Evolutionary conservation across 495 filamentous ascomycete genomes (phyloP).

Genomic region (Penicillium parvum): DNA sequence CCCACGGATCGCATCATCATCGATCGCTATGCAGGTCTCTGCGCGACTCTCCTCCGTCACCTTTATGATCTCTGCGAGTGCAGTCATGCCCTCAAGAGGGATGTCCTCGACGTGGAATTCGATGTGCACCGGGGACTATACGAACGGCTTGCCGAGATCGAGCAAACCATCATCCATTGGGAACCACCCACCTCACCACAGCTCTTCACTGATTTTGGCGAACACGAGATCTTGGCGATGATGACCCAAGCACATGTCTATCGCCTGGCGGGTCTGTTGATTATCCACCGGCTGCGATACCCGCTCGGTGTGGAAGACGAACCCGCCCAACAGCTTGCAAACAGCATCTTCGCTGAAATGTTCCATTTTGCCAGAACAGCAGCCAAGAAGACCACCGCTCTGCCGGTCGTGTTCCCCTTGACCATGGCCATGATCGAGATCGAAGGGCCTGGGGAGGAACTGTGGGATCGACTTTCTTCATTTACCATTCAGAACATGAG

Average conservation of each 20-base stretch:
- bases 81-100: constrained; percentile 19
- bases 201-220: constrained; percentile 15
- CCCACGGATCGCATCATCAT: constrained; percentile 22
- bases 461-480: constrained; percentile 17
- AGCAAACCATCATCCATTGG: constrained; percentile 24
- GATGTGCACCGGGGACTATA: constrained; percentile 6
- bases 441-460: constrained; percentile 17
- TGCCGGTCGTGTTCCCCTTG: constrained; percentile 26
- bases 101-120: constrained; percentile 1
- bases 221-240: constrained; percentile 25
- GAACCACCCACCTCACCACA: constrained; percentile 13
- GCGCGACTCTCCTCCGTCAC: constrained; percentile 24
- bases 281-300: constrained; percentile 32
- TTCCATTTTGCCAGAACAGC: constrained; percentile 18
- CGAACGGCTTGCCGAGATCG: constrained; percentile 22
- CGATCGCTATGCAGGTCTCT: constrained; percentile 32
- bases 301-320: constrained; percentile 24
- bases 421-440: constrained; percentile 29
- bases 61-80: constrained; percentile 32
- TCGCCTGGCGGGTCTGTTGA: constrained; percentile 25
- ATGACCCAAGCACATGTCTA: constrained; percentile 32
- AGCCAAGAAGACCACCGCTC: constrained; percentile 12
- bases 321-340: constrained; percentile 16
- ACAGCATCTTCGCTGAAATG: constrained; percentile 24
- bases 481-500: constrained; percentile 23